Evolutionary conservation across 495 filamentous ascomycete genomes (phyloP).

Genomic region (Tuber melanosporum): DNA sequence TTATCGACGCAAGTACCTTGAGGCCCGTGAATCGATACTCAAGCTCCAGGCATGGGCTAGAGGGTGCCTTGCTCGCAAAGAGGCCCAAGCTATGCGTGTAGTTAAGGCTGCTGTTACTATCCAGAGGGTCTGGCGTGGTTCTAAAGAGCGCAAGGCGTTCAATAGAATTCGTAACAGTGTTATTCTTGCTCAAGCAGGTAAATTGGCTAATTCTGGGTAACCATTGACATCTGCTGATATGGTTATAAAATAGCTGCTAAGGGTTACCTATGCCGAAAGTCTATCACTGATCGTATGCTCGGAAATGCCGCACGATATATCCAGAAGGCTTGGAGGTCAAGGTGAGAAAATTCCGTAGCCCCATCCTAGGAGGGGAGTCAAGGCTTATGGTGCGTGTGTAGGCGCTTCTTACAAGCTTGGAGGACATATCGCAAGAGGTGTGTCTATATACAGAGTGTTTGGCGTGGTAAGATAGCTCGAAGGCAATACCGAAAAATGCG

Average conservation of each 20-base stretch:
- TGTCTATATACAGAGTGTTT: constrained; percentile 84
- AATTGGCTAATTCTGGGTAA: not conserved
- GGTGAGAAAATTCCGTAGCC: constrained; percentile 18
- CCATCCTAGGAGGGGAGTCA: not conserved
- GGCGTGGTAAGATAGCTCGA: constrained; percentile 79
- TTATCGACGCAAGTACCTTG: constrained; percentile 84
- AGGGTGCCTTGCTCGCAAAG: constrained; percentile 66
- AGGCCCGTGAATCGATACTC: constrained; percentile 73
- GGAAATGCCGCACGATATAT: constrained; percentile 89
- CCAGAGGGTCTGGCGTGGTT: constrained; percentile 87
- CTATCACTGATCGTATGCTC: constrained; percentile 85
- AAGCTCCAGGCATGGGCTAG: constrained; percentile 67
- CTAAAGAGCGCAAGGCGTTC: constrained; percentile 75
- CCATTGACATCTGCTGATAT: constrained; percentile 2
- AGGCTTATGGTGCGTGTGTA: constrained; percentile 18
- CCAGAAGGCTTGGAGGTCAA: constrained; percentile 80
- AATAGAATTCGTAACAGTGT: constrained; percentile 69
- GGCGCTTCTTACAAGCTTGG: constrained; percentile 72
- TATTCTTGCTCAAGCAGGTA: constrained; percentile 70
- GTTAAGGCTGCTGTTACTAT: constrained; percentile 87
- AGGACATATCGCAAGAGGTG: constrained; percentile 81
- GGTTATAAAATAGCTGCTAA: constrained; percentile 54
- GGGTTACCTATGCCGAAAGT: constrained; percentile 77
- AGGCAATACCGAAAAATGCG: constrained; percentile 78
- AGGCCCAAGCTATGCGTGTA: constrained; percentile 71